Conservation (phyloP, 208 protist genomes). For the Crithidia mellificae region DNA sequence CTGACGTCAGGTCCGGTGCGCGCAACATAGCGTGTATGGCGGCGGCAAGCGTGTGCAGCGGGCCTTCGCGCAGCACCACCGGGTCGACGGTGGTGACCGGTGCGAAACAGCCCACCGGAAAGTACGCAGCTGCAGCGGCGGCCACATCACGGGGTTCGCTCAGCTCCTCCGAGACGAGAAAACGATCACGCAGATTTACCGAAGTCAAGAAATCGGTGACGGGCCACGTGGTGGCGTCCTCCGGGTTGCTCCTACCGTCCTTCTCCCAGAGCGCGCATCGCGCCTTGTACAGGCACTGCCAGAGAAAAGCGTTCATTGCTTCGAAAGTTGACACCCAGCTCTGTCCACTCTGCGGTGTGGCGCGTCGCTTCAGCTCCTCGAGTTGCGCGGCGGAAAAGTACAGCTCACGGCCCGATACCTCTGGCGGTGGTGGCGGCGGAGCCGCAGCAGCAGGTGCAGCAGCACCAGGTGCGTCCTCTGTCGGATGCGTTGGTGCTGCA, state of each 20-base stretch:
- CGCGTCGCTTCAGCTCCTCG: slow-evolving; percentile 17
- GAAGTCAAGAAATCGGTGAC: slow-evolving; percentile 25
- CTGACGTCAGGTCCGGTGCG: neutral
- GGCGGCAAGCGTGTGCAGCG: slow-evolving; percentile 9
- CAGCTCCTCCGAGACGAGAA: neutral
- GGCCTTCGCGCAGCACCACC: slow-evolving; percentile 6
- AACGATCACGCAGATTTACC: slow-evolving; percentile 23
- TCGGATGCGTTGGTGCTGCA: neutral
- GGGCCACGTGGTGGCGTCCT: neutral
- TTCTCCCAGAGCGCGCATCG: neutral
- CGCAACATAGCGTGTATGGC: slow-evolving; percentile 23
- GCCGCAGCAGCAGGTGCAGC: neutral
- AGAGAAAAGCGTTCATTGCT: slow-evolving; percentile 26
- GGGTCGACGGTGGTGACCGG: neutral
- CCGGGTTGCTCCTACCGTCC: neutral
- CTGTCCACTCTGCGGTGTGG: neutral
- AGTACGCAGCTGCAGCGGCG: slow-evolving; percentile 10
- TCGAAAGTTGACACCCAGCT: slow-evolving; percentile 32
- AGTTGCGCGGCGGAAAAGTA: slow-evolving; percentile 33
- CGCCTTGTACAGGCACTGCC: slow-evolving; percentile 24
- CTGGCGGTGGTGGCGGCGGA: neutral
- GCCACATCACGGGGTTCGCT: slow-evolving; percentile 4
- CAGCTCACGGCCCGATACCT: slow-evolving; percentile 22
- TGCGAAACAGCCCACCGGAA: slow-evolving; percentile 26
- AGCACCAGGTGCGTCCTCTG: neutral